Percentiles rank a stretch among this genome's conserved stretches.
Evolutionary conservation across 2,329 filamentous ascomycete genomes (phyloP).

Genomic region (Tolypocladium tropicale): DNA sequence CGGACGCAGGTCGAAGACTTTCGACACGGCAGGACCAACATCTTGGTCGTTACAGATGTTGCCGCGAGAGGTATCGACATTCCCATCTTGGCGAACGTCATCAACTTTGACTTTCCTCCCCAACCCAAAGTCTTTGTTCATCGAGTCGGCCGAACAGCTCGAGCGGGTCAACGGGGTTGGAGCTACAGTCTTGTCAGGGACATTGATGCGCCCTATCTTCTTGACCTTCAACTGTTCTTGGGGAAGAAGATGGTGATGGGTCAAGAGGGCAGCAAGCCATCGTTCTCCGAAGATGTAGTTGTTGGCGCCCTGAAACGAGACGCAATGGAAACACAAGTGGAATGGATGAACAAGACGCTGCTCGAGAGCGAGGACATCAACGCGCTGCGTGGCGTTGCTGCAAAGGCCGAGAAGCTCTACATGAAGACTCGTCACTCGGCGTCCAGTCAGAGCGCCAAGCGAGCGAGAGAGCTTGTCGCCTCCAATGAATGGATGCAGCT

Average conservation of each 20-base stretch:
- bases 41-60: slow-evolving; percentile 92
- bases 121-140: slow-evolving; percentile 97
- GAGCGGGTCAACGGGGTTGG: slow-evolving; percentile 89
- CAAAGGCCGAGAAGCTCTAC: slow-evolving; percentile 89
- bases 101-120: slow-evolving; percentile 97
- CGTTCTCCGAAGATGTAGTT: slow-evolving; percentile 75
- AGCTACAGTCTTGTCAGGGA: slow-evolving; percentile 87
- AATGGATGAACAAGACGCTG: slow-evolving; percentile 75
- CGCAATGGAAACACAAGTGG: slow-evolving; percentile 62
- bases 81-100: slow-evolving; percentile 87
- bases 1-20: slow-evolving; percentile 90
- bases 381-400: slow-evolving; percentile 60
- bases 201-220: slow-evolving; percentile 78
- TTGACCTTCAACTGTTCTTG: slow-evolving; percentile 91
- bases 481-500: slow-evolving; percentile 62
- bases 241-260: slow-evolving; percentile 75
- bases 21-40: slow-evolving; percentile 71
- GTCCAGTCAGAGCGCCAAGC: slow-evolving; percentile 80
- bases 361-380: slow-evolving; percentile 65
- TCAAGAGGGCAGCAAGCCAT: slow-evolving; percentile 49
- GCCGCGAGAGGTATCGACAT: slow-evolving; percentile 97
- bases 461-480: slow-evolving; percentile 66
- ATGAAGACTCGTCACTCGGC: slow-evolving; percentile 82
- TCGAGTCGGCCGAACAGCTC: slow-evolving; percentile 87
- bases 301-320: slow-evolving; percentile 68